Conservation (phyloP, 2,329 filamentous ascomycete genomes). For the Microsporum ferrugineum region DNA sequence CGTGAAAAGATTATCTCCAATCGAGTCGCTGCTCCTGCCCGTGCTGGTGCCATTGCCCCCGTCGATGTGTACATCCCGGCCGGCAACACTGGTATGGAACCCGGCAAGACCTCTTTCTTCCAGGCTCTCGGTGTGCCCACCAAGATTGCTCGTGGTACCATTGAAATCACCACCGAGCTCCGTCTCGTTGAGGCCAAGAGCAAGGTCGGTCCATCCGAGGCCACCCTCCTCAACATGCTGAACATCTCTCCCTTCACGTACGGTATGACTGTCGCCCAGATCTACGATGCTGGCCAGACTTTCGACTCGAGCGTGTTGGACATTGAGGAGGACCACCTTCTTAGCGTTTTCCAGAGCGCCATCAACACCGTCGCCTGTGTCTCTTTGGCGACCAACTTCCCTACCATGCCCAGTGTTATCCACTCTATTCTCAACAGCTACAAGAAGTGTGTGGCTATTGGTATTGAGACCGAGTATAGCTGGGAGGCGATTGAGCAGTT, state of each 20-base stretch:
- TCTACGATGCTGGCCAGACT: conserved; percentile 94
- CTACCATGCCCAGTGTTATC: conserved; percentile 88
- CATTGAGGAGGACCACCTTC: conserved; percentile 87
- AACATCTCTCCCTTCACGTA: conserved; percentile 99
- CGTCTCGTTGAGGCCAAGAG: conserved; percentile 87
- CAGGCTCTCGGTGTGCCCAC: conserved; percentile 99
- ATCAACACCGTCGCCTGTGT: conserved; percentile 79
- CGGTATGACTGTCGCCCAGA: conserved; percentile 90
- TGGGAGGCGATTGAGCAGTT: conserved; percentile 95
- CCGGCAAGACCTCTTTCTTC: conserved; percentile 99
- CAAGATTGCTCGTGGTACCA: conserved; percentile 99
- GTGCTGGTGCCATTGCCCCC: conserved; percentile 94
- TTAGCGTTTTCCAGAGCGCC: conserved; percentile 67
- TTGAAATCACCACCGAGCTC: conserved; percentile 96
- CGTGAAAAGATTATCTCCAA: conserved; percentile 93
- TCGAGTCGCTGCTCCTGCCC: conserved; percentile 93
- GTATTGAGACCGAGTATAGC: conserved; percentile 77
- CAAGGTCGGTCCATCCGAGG: conserved; percentile 98
- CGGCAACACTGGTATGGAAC: conserved; percentile 99
- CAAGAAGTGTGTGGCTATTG: conserved; percentile 79
- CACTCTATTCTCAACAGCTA: conserved; percentile 95
- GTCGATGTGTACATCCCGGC: conserved; percentile 88
- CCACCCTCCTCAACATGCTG: conserved; percentile 97
- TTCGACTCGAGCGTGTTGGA: conserved; percentile 81
- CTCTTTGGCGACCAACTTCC: conserved; percentile 89